Evolutionary conservation across 139 green algal genomes (phyloP), one percentile per base, ranked within the genome.

Genomic region (Cymbomonas tetramitiformis): DNA sequence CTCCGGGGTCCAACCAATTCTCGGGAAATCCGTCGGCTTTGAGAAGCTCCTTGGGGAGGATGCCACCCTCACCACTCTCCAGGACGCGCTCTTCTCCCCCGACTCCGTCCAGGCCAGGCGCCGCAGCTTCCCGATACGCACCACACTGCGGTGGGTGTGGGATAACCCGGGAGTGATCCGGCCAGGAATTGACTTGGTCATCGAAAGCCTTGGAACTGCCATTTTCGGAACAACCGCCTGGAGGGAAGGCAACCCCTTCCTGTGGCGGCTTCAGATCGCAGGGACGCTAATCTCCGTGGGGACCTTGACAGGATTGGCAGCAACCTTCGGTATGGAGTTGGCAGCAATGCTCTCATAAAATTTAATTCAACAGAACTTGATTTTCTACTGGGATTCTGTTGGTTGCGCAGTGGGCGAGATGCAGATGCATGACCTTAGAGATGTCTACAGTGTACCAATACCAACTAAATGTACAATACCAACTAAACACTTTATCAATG

Each of bases 161-260:
- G 10, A 38, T 38, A 60, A 60, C 26, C 49, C 36, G 24, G 34
- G 34, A 25, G 52, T 60, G 31, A 60, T 60, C 19, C 23, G 19
- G 15, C 52, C 52, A 26, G 52, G 52, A 15, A 60, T 36, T 18
- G 19, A 32, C 36, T 28, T 60, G 5, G 52, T 41, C 8, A 21
- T 40, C n/a, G 52, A 60, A 26, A 60, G 31, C 18, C 19, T 48
- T 2, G 52, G 39, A 3, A 50, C 52, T 25, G 48, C 48, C 5
- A 19, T 60, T n/a, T 60, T 60, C 36, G 52, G 52, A 1, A 32
- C 19, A 32, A 26, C 31, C 31, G n/a, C 10, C 33, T 23, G 24
- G n/a, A 49, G 23, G 24, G 34, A 48, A 18, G 52, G 49, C 25
- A 46, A 68, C 24, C n/a, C n/a, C n/a, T n/a, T n/a, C n/a, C n/a